Conservation (phyloP, 2,329 filamentous ascomycete species). For the Fusarium sp. region DNA sequence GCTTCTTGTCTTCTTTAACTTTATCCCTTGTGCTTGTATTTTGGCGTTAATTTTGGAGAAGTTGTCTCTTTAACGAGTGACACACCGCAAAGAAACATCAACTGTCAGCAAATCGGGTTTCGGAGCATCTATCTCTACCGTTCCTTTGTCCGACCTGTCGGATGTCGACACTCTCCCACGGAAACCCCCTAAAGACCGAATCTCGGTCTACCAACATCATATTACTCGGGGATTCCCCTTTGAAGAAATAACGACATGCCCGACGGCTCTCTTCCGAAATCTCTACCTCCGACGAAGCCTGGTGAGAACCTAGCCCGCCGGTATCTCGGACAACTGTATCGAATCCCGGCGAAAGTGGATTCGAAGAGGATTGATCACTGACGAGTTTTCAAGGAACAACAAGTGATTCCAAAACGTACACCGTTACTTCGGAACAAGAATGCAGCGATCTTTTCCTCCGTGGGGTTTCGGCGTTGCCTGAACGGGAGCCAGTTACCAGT, state of each 20-base stretch:
- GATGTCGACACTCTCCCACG: not conserved
- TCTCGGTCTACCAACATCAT: not conserved
- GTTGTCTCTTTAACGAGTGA: not conserved
- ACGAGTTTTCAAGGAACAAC: not conserved
- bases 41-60: not conserved
- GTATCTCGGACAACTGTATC: not conserved
- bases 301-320: slow-evolving; percentile 8
- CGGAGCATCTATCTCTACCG: slow-evolving; percentile 23
- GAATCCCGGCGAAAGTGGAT: not conserved
- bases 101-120: slow-evolving; percentile 24
- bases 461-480: slow-evolving; percentile 44
- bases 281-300: not conserved
- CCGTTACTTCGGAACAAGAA: slow-evolving; percentile 44
- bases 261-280: not conserved
- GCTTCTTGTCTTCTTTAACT: not conserved
- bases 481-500: slow-evolving; percentile 37
- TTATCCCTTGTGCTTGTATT: not conserved
- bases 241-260: slow-evolving; percentile 4
- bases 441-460: slow-evolving; percentile 40
- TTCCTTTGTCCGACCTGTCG: not conserved
- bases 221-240: not conserved
- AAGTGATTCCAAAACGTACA: slow-evolving; percentile 9
- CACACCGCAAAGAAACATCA: not conserved
- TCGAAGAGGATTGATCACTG: not conserved
- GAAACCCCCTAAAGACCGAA: not conserved